These are phyloP conservation scores for Aquilaria agallochum DNA, from an alignment of 441 rosid species.

Conservation along the genomic window DNA sequence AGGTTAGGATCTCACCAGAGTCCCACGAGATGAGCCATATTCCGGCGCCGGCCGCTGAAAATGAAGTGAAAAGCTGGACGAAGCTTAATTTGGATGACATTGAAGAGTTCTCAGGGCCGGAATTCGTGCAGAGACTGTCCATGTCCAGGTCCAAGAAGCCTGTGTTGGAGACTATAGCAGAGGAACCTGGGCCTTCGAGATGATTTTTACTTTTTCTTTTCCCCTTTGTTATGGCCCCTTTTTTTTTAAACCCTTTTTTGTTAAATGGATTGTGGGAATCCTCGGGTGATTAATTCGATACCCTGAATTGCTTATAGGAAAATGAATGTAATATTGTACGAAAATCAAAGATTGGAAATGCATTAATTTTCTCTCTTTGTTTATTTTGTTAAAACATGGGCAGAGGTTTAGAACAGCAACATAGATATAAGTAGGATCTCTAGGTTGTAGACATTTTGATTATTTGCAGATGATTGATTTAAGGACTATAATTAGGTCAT, in stretches of 20 bases:
- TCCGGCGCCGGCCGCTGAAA: background rate
- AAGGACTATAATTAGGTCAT: no score
- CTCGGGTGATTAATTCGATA: background rate
- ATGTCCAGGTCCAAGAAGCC: constrained; percentile 79
- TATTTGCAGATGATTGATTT: no score
- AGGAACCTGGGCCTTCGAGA: constrained; percentile 30
- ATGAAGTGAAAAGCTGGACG: constrained; percentile 12
- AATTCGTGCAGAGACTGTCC: constrained; percentile 55
- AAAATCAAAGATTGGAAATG: constrained; percentile 12
- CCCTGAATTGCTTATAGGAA: background rate
- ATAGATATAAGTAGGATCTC: no score
- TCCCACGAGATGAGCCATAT: background rate
- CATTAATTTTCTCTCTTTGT: background rate
- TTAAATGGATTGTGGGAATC: constrained; percentile 1
- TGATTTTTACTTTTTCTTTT: background rate
- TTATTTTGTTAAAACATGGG: background rate
- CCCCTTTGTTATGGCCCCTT: no score
- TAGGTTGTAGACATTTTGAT: no score
- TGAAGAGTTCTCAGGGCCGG: constrained; percentile 58
- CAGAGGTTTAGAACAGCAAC: background rate
- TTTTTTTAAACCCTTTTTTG: constrained; percentile 3
- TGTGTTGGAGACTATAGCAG: constrained; percentile 64
- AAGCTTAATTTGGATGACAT: constrained; percentile 57
- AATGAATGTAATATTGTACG: background rate
- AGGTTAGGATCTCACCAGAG: constrained; percentile 40